Percentiles rank a stretch among this genome's conserved stretches.
Conservation (phyloP, 345 rosid genomes). For the Eutrema japonicum region DNA sequence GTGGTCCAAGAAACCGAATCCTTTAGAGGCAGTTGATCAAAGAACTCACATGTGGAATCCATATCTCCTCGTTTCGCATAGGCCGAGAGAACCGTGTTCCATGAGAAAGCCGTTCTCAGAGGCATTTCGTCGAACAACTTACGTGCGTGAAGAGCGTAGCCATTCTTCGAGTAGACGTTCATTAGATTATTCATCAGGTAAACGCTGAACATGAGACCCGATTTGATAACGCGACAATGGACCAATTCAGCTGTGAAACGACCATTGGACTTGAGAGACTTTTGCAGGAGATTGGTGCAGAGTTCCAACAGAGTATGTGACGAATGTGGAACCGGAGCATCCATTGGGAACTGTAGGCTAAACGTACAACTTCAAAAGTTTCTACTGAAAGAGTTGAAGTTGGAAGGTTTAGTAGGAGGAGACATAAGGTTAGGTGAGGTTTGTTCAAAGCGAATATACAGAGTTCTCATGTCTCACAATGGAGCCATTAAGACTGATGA, state of each 20-base stretch:
- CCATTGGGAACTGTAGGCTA: constrained; percentile 29
- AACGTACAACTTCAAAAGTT: constrained; percentile 37
- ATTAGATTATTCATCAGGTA: constrained; percentile 72
- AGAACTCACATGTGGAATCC: constrained; percentile 48
- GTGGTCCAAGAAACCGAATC: constrained; percentile 92
- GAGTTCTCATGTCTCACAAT: constrained; percentile 77
- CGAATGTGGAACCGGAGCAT: constrained; percentile 33
- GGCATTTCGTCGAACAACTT: constrained; percentile 87
- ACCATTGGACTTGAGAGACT: constrained; percentile 52
- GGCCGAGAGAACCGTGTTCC: constrained; percentile 84
- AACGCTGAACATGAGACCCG: constrained; percentile 64
- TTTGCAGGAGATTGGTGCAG: constrained; percentile 59
- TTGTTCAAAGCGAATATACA: constrained; percentile 84
- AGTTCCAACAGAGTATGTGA: constrained; percentile 43
- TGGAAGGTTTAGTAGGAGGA: constrained; percentile 71
- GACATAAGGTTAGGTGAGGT: constrained; percentile 82
- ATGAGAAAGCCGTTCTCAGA: constrained; percentile 62
- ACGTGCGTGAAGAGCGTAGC: constrained; percentile 53
- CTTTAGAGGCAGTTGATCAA: constrained; percentile 56
- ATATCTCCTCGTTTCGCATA: constrained; percentile 62
- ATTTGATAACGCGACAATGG: constrained; percentile 72
- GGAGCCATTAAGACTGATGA: constrained; percentile 80
- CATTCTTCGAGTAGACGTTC: constrained; percentile 60
- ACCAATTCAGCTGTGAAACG: constrained; percentile 55
- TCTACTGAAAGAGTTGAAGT: constrained; percentile 70